Evolutionary conservation across 1,139 yeast species (phyloP).

Genomic region (Candida sanyaensis): DNA sequence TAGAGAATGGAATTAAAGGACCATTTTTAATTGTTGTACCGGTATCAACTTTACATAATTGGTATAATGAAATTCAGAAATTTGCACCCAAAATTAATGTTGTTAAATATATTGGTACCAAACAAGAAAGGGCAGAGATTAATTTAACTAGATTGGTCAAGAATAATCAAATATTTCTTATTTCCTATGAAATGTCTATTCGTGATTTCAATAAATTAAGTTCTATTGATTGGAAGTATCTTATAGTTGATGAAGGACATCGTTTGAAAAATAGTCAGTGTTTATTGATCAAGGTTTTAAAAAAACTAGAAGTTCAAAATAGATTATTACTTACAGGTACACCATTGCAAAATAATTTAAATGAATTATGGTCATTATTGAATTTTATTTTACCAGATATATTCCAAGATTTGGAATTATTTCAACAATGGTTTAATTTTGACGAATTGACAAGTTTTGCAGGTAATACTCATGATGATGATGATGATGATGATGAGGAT

Average conservation of each 20-base stretch:
- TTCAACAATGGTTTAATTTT: conserved; percentile 93
- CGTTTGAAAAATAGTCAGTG: conserved; percentile 83
- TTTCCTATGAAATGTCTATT: conserved; percentile 81
- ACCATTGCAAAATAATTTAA: conserved; percentile 85
- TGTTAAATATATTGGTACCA: conserved; percentile 66
- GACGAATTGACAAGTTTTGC: conserved; percentile 49
- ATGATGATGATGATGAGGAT: conserved; percentile 15
- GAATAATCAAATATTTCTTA: conserved; percentile 54
- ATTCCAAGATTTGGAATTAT: conserved; percentile 83
- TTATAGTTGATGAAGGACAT: conserved; percentile 97
- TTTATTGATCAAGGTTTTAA: conserved; percentile 67
- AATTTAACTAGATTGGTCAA: conserved; percentile 22
- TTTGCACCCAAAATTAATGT: conserved; percentile 76
- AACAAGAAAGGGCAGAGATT: conserved; percentile 49
- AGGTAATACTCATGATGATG: conserved; percentile 33
- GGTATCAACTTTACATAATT: conserved; percentile 80
- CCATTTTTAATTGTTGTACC: conserved; percentile 91
- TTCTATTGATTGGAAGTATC: conserved; percentile 67
- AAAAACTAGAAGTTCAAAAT: conserved; percentile 64
- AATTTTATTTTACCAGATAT: conserved; percentile 91
- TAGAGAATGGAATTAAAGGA: conserved; percentile 78
- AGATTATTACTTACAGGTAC: conserved; percentile 87
- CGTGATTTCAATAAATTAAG: conserved; percentile 61
- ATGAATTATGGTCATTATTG: conserved; percentile 86
- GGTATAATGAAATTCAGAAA: conserved; percentile 69